Conservation (phyloP, 2,329 filamentous ascomycete genomes). For the Phoma sp. region DNA sequence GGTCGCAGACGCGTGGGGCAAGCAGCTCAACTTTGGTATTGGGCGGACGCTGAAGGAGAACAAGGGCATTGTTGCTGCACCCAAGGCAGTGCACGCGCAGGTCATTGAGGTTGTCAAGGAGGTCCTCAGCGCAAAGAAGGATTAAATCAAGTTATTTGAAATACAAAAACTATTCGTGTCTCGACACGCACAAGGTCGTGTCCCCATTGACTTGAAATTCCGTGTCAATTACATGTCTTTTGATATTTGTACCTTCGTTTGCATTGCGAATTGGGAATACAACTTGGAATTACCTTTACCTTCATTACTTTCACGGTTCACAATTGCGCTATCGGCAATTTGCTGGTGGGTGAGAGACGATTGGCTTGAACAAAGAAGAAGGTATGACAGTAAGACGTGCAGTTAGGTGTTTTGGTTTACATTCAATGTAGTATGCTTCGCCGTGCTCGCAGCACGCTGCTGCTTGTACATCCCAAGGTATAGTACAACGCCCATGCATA, state of each 20-base stretch:
- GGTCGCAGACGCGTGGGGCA: conserved; percentile 88
- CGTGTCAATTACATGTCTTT: too few relatives aligned
- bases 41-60: conserved; percentile 88
- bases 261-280: too few relatives aligned
- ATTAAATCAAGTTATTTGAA: not conserved
- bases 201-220: too few relatives aligned
- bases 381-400: not conserved
- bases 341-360: too few relatives aligned
- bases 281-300: too few relatives aligned
- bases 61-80: conserved; percentile 92
- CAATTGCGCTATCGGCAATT: too few relatives aligned
- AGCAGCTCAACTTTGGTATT: conserved; percentile 82
- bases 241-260: too few relatives aligned
- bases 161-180: not conserved
- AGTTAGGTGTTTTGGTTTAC: not conserved
- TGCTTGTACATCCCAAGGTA: conserved; percentile 19
- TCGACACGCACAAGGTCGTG: too few relatives aligned
- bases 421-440: not conserved
- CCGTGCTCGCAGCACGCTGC: not conserved
- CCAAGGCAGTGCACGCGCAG: conserved; percentile 74
- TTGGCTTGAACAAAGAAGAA: not conserved
- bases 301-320: too few relatives aligned
- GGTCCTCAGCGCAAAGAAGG: conserved; percentile 63
- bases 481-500: conserved; percentile 31
- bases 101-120: conserved; percentile 84